Evolutionary conservation across 371 early-diverging fungal species (phyloP), one percentile per base, ranked within the genome.

Genomic region (Gilbertella persicaria): DNA sequence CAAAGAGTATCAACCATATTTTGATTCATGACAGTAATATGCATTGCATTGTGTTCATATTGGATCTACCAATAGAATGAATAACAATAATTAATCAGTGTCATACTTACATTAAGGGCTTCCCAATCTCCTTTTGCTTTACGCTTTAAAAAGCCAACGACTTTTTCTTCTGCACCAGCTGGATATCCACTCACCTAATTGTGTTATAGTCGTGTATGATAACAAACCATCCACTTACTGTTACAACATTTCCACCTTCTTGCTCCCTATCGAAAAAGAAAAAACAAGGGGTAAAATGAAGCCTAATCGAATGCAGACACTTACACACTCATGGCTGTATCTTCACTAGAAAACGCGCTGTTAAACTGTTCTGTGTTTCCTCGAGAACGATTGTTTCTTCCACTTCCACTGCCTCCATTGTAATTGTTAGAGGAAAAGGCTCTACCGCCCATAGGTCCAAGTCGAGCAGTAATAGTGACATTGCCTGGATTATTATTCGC

Each of bases 161-260:
- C 54, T n/a, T 67, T 58, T 19, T 67, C 55, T 53, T 73, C 74
- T 25, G 62, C 14, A 13, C 68, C 63, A 23, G 49, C 46, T 21
- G 70, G 72, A 58, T 62, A 63, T 6, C 72, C 72, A 9, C 68
- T 36, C 10, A 75, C 57, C 75, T 75, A 59, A n/a, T n/a, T n/a
- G n/a, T n/a, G n/a, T n/a, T n/a, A n/a, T n/a, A n/a, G n/a, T n/a
- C n/a, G 38, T 10, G 21, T 13, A 23, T 19, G 35, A 36, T 3
- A 24, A 30, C 12, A 41, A 39, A 16, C 21, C 24, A 14, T 35
- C 21, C 5, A 51, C 52, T 51, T 64, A 66, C 66, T 21, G 43
- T 60, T 4, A 66, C 61, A 20, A 50, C 30, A 37, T 52, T 44
- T 12, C 53, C 53, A 12, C 41, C 35, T 19, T 44, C 14, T 1